These are phyloP conservation scores for Globisporangium nodosum DNA, from an alignment of 352 stramenopile genomes.

Conservation along the genomic window DNA sequence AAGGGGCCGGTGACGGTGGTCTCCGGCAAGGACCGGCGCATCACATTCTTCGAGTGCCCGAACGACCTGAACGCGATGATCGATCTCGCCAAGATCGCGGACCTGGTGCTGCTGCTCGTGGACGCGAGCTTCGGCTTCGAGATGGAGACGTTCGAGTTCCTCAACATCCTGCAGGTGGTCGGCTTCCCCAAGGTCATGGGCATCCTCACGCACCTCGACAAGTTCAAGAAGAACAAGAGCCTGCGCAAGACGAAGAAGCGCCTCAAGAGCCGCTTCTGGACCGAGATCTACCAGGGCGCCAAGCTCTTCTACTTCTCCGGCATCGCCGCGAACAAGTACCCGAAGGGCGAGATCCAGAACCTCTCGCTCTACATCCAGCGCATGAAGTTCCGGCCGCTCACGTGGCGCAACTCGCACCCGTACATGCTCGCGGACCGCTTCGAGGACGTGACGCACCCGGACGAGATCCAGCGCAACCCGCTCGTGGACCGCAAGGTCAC, in stretches of 20 bases:
- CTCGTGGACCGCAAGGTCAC: conserved; percentile 91
- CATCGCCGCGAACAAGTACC: conserved; percentile 98
- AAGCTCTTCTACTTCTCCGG: conserved; percentile 98
- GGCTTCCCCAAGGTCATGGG: conserved; percentile 95
- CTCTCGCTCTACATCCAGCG: conserved; percentile 96
- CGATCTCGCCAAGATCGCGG: conserved; percentile 98
- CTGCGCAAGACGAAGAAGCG: conserved; percentile 98
- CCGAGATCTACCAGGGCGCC: conserved; percentile 94
- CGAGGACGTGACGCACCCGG: conserved; percentile 96
- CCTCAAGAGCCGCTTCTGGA: conserved; percentile 99
- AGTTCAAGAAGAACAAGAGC: conserved; percentile 97
- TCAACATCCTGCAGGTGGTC: conserved; percentile 97
- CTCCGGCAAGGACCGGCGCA: conserved; percentile 95
- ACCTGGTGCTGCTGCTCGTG: conserved; percentile 98
- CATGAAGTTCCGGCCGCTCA: conserved; percentile 97
- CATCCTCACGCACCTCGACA: conserved; percentile 98
- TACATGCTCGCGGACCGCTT: conserved; percentile 98
- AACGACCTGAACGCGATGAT: conserved; percentile 92
- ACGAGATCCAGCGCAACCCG: conserved; percentile 91
- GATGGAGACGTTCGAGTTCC: conserved; percentile 99
- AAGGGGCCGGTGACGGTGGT: conserved; percentile 99
- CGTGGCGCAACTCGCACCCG: conserved; percentile 99
- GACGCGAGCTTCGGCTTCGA: conserved; percentile 99
- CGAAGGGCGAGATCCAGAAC: conserved; percentile 98
- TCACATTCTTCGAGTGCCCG: conserved; percentile 99